These are phyloP conservation scores for Hymenoscyphus salicellus DNA, from an alignment of 2,329 filamentous ascomycete species.

Conservation along the genomic window DNA sequence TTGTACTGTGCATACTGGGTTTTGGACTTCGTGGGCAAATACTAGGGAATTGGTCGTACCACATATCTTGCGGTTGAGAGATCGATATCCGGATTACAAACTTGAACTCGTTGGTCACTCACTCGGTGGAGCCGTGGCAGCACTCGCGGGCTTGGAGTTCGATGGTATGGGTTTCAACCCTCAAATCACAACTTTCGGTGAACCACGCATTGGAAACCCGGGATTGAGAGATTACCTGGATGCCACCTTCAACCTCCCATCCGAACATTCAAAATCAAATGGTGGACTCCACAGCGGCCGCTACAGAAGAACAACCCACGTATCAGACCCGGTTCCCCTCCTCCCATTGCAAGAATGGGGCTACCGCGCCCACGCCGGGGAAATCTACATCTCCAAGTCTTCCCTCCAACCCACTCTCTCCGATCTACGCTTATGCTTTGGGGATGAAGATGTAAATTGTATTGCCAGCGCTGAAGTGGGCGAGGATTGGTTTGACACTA, in stretches of 20 bases:
- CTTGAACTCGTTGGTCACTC: slow-evolving; percentile 82
- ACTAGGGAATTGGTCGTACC: slow-evolving; percentile 69
- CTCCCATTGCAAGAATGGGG: slow-evolving; percentile 85
- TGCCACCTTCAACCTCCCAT: slow-evolving; percentile 43
- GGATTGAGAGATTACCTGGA: slow-evolving; percentile 56
- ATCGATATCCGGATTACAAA: slow-evolving; percentile 65
- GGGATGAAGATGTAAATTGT: slow-evolving; percentile 58
- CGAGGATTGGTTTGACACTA: slow-evolving; percentile 15
- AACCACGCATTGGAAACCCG: slow-evolving; percentile 66
- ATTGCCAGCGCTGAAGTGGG: slow-evolving; percentile 52
- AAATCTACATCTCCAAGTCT: slow-evolving; percentile 77
- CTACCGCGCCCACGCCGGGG: slow-evolving; percentile 77
- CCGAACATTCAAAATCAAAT: not conserved
- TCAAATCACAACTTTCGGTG: slow-evolving; percentile 84
- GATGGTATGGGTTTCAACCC: slow-evolving; percentile 70
- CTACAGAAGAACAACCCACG: slow-evolving; percentile 79
- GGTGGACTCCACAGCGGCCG: not conserved
- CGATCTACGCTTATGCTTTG: slow-evolving; percentile 68
- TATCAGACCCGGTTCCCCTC: slow-evolving; percentile 80
- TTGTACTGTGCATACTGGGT: slow-evolving; percentile 91
- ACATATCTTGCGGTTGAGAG: slow-evolving; percentile 57
- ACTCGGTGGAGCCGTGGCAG: slow-evolving; percentile 86
- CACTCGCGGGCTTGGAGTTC: slow-evolving; percentile 81
- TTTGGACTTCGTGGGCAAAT: slow-evolving; percentile 78
- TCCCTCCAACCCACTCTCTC: slow-evolving; percentile 63